These are phyloP conservation scores for Cenchrus fungigraminus DNA, from an alignment of 176 grass and related monocot genomes.

Conservation along the genomic window DNA sequence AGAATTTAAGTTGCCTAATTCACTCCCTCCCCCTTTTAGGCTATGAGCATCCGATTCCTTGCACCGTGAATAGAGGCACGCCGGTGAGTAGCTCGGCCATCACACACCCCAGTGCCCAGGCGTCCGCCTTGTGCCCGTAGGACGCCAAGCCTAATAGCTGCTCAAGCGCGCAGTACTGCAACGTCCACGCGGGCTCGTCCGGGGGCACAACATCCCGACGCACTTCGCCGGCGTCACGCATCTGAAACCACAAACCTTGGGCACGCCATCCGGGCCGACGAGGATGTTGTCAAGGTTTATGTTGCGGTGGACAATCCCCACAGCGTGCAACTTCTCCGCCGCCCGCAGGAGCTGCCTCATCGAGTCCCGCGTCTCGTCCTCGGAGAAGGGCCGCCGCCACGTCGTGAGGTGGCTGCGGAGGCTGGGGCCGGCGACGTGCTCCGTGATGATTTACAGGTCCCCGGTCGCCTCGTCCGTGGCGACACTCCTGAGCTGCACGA, in stretches of 20 bases:
- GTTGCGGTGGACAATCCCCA: conserved; percentile 39
- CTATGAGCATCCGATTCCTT: too few relatives aligned
- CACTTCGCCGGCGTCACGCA: background rate
- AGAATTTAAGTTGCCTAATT: too few relatives aligned
- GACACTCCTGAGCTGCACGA: background rate
- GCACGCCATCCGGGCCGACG: background rate
- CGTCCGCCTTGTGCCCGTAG: background rate
- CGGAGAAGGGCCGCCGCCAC: background rate
- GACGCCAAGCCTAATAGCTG: background rate
- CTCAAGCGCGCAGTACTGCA: background rate
- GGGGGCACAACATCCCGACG: background rate
- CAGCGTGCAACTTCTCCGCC: background rate
- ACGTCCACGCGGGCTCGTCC: background rate
- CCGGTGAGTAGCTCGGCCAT: conserved; percentile 13
- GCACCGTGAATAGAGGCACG: conserved; percentile 14
- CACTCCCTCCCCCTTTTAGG: too few relatives aligned
- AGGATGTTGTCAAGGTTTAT: conserved; percentile 43
- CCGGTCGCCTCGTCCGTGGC: background rate
- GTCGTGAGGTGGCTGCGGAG: background rate
- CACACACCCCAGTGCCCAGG: conserved; percentile 4
- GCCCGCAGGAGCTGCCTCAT: conserved; percentile 12
- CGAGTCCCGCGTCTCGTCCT: background rate
- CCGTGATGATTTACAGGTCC: background rate
- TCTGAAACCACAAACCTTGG: conserved; percentile 49
- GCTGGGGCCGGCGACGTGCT: background rate